Evolutionary conservation across 2,329 filamentous ascomycete genomes (phyloP), one percentile per base, ranked within the genome.

Genomic region (Stenocarpella maydis): DNA sequence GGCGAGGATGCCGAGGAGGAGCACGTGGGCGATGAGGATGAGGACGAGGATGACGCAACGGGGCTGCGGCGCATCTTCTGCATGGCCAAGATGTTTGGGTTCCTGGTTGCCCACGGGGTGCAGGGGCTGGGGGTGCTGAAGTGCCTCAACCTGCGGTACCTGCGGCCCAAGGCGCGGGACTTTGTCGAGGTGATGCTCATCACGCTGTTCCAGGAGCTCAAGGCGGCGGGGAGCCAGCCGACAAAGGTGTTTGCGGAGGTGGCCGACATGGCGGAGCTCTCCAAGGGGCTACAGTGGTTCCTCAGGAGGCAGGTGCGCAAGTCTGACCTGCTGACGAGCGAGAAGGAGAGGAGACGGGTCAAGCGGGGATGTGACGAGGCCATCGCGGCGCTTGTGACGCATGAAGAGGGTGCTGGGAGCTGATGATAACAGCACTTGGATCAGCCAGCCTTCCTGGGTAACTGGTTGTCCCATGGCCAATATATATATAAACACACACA

Each of bases 141-240:
- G 80, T 89, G 89, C 19, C 86, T 98, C 53, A 94, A 96, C 73
- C 88, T 98, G 65, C 87, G 90, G 0, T 93, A 92, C 73, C 80
- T 97, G 63, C 92, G 94, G 76, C 82, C 88, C 9, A 94, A 92
- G 80, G 93, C 93, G 0, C 89, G 87, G 68, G 88, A 88, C 28
- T 96, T 98, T 76, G 85, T 95, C 54, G 94, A 98, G 78, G 83
- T 96, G 9, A 81, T 98, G 73, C 84, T 98, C 19, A 89, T 96
- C 60, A 92, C 90, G 2, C 80, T 94, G 15, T 87, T 98, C 39
- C 85, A 93, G 54, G 87, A 91, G 74, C 61, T 71, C 26, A 17
- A 71, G 43, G 83, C 84, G 66, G 82, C 83, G 1, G 49, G 55
- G 17, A 37, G 34, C 41, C 34, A 67, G 6, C 80, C 97, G 34